These are phyloP conservation scores for Henckelia pumila DNA, from an alignment of 257 asterid genomes.

Conservation along the genomic window DNA sequence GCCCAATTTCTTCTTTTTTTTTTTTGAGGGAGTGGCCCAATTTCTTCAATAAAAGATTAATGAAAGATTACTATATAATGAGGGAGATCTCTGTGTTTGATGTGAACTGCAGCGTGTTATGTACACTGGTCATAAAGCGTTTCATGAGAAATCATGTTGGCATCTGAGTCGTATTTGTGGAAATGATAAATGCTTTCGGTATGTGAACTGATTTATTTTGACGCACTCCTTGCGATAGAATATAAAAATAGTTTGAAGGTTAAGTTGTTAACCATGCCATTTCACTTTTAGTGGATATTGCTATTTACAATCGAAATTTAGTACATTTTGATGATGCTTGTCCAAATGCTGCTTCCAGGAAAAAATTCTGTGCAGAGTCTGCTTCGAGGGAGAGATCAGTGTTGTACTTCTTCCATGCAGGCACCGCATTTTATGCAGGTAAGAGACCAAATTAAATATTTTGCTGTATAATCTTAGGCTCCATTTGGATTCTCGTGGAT, in stretches of 20 bases:
- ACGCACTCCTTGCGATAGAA: not conserved
- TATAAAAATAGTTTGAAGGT: not conserved
- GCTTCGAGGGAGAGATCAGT: slow-evolving; percentile 93
- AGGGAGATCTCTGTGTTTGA: not conserved
- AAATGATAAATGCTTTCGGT: not conserved
- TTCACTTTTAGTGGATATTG: not conserved
- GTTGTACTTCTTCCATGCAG: slow-evolving; percentile 93
- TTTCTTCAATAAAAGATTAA: not conserved
- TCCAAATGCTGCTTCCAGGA: slow-evolving; percentile 51
- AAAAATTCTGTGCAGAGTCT: slow-evolving; percentile 86
- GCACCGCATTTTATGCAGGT: slow-evolving; percentile 97
- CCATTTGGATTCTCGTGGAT: too few relatives aligned
- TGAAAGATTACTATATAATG: not conserved
- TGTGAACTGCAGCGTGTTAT: not conserved
- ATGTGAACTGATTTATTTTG: not conserved
- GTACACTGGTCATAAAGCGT: not conserved
- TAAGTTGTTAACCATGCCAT: not conserved
- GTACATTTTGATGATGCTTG: not conserved
- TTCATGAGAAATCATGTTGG: not conserved
- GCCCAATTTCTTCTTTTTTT: not conserved
- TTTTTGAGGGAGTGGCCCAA: too few relatives aligned
- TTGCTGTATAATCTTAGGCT: not conserved
- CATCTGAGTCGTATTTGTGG: not conserved
- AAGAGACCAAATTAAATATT: slow-evolving; percentile 5
- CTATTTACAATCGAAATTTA: not conserved